These are phyloP conservation scores for Epichloe aotearoae DNA, from an alignment of 2,329 filamentous ascomycete genomes.

Conservation along the genomic window DNA sequence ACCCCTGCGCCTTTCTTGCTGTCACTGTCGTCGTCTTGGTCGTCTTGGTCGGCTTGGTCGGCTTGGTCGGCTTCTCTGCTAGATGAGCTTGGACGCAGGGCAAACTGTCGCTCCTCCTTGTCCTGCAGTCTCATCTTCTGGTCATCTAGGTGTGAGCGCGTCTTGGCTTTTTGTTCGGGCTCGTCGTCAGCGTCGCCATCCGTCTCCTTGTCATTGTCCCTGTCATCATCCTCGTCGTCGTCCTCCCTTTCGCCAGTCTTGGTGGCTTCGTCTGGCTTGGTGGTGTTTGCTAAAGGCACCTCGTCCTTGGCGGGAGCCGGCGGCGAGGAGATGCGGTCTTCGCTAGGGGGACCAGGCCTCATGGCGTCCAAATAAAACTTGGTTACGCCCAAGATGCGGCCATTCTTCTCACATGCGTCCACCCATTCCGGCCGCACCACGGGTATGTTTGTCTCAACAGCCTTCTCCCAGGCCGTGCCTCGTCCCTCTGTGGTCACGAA, in stretches of 20 bases:
- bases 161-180: slow-evolving; percentile 24
- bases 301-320: slow-evolving; percentile 16
- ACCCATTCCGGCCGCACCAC: slow-evolving; percentile 96
- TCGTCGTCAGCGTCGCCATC: background rate
- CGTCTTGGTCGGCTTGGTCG: slow-evolving; percentile 17
- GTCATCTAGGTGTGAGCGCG: slow-evolving; percentile 27
- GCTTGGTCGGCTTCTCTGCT: slow-evolving; percentile 13
- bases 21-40: slow-evolving; percentile 20
- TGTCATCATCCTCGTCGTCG: slow-evolving; percentile 9
- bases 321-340: slow-evolving; percentile 14
- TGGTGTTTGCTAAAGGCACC: slow-evolving; percentile 15
- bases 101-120: slow-evolving; percentile 39
- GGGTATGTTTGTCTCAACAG: slow-evolving; percentile 93
- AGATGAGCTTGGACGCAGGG: slow-evolving; percentile 27
- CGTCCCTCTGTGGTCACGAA: slow-evolving; percentile 93
- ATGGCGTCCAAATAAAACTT: slow-evolving; percentile 89
- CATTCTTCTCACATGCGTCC: slow-evolving; percentile 87
- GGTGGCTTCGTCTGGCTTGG: slow-evolving; percentile 6
- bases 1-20: slow-evolving; percentile 20
- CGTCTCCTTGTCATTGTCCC: slow-evolving; percentile 9
- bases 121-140: slow-evolving; percentile 45
- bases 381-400: slow-evolving; percentile 83
- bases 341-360: slow-evolving; percentile 30
- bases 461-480: slow-evolving; percentile 87
- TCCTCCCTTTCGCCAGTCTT: slow-evolving; percentile 14